Evolutionary conservation across 257 asterid species (phyloP).

Genomic region (Solanum chiquidenum): DNA sequence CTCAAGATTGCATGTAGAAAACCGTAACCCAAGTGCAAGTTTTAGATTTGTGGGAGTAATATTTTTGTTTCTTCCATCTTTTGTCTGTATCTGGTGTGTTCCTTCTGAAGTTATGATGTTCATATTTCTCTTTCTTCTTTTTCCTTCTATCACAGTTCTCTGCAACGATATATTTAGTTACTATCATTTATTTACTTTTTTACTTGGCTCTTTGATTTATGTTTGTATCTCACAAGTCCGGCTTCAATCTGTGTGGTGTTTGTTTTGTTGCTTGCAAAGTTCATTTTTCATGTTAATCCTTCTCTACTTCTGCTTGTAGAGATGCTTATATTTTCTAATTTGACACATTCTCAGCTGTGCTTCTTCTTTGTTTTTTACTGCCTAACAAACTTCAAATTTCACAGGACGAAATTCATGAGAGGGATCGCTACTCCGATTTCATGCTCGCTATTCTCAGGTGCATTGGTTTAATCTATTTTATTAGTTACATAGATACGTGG

Average conservation of each 20-base stretch:
- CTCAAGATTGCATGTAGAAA: not conserved
- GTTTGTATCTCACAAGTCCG: not conserved
- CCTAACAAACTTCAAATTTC: slow-evolving; percentile 9
- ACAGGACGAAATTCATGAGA: slow-evolving; percentile 98
- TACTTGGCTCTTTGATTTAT: not conserved
- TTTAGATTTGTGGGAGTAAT: not conserved
- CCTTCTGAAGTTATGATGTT: not conserved
- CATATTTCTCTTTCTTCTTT: not conserved
- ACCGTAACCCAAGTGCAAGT: not conserved
- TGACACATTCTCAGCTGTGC: not conserved
- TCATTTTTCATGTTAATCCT: not conserved
- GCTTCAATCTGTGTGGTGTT: not conserved
- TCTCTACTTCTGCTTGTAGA: not conserved
- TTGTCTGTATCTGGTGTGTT: not conserved
- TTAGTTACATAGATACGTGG: not conserved
- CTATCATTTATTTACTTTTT: not conserved
- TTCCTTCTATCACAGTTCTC: not conserved
- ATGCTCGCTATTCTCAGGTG: slow-evolving; percentile 96
- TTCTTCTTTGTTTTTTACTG: not conserved
- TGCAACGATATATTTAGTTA: not conserved
- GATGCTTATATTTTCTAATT: not conserved
- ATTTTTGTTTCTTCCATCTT: not conserved
- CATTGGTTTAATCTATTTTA: slow-evolving; percentile 9
- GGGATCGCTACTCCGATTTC: slow-evolving; percentile 94
- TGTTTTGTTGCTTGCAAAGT: not conserved